These are phyloP conservation scores for Lepidium aucheri DNA, from an alignment of 345 rosid genomes.

Conservation along the genomic window DNA sequence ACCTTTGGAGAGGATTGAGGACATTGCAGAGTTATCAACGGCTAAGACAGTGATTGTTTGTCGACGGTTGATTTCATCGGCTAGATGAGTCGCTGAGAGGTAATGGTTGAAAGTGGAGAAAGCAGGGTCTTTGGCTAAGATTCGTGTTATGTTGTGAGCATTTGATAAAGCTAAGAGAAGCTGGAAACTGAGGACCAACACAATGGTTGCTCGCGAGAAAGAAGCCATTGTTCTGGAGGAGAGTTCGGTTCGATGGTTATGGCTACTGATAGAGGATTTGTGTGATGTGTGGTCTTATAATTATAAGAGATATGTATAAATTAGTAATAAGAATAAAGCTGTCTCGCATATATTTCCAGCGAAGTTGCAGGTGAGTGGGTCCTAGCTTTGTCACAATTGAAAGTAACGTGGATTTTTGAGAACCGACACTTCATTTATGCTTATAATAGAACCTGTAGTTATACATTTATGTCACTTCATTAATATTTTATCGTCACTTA, in stretches of 20 bases:
- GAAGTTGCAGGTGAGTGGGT: conserved; percentile 23
- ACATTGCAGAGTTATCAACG: conserved; percentile 82
- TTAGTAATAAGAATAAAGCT: background rate
- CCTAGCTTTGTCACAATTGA: conserved; percentile 27
- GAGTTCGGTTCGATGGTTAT: too few relatives aligned
- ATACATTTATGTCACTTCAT: too few relatives aligned
- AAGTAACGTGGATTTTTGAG: background rate
- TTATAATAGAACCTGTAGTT: too few relatives aligned
- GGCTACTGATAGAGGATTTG: background rate
- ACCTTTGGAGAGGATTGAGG: conserved; percentile 49
- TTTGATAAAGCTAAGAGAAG: conserved; percentile 21
- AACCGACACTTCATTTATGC: background rate
- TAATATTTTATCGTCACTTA: too few relatives aligned
- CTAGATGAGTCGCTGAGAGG: conserved; percentile 78
- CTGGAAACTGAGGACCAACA: conserved; percentile 16
- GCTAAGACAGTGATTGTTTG: conserved; percentile 82
- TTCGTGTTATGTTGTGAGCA: conserved; percentile 76
- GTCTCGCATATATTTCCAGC: conserved; percentile 31
- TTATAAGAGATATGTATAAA: background rate
- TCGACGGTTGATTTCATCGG: conserved; percentile 73
- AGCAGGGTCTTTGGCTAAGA: conserved; percentile 64
- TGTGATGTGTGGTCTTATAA: conserved; percentile 11
- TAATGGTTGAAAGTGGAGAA: conserved; percentile 96
- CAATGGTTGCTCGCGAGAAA: conserved; percentile 11
- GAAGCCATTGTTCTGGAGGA: conserved; percentile 6